Percentiles rank a stretch among this genome's conserved stretches.
Conservation (phyloP, 1,139 yeast genomes). For the Nakaseomyces sp. region DNA sequence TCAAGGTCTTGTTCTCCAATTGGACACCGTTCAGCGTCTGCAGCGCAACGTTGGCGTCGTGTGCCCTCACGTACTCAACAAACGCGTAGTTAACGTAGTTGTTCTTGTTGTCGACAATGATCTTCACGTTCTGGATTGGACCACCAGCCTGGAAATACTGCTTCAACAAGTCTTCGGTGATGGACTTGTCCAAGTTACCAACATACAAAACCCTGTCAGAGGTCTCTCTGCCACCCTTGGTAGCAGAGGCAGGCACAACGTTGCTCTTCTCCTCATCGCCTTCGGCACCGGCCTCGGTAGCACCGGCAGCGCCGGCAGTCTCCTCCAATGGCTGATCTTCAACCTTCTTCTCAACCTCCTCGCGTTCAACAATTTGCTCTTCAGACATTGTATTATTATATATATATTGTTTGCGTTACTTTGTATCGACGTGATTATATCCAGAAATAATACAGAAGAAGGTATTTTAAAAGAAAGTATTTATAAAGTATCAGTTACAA, state of each 20-base stretch:
- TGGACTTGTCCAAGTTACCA: conserved; percentile 60
- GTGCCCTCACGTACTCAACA: conserved; percentile 57
- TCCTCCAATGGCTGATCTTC: not conserved
- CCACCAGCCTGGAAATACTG: conserved; percentile 60
- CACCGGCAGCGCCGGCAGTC: too few relatives aligned
- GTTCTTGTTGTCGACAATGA: conserved; percentile 67
- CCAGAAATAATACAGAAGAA: too few relatives aligned
- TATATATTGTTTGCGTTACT: not conserved
- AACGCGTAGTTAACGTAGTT: conserved; percentile 76
- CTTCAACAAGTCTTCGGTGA: conserved; percentile 52
- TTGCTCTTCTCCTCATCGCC: conserved; percentile 19
- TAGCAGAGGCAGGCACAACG: conserved; percentile 55
- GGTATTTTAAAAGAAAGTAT: too few relatives aligned
- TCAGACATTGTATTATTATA: not conserved
- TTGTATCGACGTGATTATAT: too few relatives aligned
- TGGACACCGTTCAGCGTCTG: conserved; percentile 48
- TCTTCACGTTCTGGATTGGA: conserved; percentile 50
- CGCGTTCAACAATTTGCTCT: not conserved
- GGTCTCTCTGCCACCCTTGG: conserved; percentile 74
- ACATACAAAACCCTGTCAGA: conserved; percentile 68
- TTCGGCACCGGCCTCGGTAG: too few relatives aligned
- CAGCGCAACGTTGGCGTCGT: conserved; percentile 55
- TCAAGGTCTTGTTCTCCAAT: conserved; percentile 46
- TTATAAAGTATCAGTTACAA: too few relatives aligned
- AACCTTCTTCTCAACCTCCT: not conserved